phyloP scores from a whole-genome alignment of 768 basidiomycete genomes.

The Termitomyces sp. region DNA sequence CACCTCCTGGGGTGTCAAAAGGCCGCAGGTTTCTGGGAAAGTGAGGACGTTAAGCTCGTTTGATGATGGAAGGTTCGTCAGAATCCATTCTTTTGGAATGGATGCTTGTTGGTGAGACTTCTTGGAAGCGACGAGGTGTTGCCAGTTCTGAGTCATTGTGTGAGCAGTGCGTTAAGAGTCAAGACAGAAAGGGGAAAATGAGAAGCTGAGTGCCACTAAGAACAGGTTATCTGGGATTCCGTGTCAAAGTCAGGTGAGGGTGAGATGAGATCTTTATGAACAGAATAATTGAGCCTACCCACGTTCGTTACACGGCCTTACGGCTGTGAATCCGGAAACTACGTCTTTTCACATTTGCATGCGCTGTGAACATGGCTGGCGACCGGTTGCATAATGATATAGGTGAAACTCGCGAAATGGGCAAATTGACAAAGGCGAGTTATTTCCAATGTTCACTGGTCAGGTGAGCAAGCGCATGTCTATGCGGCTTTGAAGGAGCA shows the following conservation, averaged over 20 bases:
- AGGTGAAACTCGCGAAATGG: too few species aligned
- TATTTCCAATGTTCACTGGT: too few species aligned
- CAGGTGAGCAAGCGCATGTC: too few species aligned
- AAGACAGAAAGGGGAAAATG: too few species aligned
- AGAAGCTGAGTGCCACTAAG: background rate
- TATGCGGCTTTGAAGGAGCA: too few species aligned
- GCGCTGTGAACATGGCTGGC: too few species aligned
- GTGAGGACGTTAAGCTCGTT: slow-evolving; percentile 49
- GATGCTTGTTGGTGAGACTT: slow-evolving; percentile 47
- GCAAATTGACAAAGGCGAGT: too few species aligned
- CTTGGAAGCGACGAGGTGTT: slow-evolving; percentile 53
- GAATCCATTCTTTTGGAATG: slow-evolving; percentile 67
- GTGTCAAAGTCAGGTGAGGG: background rate
- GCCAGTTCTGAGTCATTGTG: slow-evolving; percentile 43
- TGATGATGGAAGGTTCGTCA: slow-evolving; percentile 44
- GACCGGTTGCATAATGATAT: too few species aligned
- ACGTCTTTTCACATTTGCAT: too few species aligned
- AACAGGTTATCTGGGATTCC: background rate
- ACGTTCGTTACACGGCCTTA: background rate
- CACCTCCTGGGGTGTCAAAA: slow-evolving; percentile 53
- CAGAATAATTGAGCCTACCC: background rate
- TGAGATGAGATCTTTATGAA: background rate
- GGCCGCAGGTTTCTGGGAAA: slow-evolving; percentile 54
- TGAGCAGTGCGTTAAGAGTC: background rate
- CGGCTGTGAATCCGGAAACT: too few species aligned